Evolutionary conservation across 371 early-diverging fungal species (phyloP).

Genomic region (Circinella minor): DNA sequence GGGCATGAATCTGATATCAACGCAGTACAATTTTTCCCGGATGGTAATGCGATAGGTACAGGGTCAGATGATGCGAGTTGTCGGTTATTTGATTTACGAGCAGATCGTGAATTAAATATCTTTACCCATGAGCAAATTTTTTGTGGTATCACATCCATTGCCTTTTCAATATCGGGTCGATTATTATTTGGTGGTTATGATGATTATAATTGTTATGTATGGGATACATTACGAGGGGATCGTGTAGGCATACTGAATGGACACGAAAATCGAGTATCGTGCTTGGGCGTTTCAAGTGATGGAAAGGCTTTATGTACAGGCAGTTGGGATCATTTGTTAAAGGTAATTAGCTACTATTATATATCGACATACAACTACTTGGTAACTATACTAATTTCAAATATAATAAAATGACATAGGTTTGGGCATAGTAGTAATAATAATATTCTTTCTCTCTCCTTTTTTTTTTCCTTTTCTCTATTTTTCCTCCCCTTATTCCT

Average conservation of each 20-base stretch:
- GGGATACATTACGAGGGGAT: conserved; percentile 95
- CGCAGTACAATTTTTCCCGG: conserved; percentile 96
- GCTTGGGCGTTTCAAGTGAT: conserved; percentile 91
- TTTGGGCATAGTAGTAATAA: too few relatives aligned
- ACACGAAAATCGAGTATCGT: conserved; percentile 95
- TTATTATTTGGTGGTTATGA: conserved; percentile 97
- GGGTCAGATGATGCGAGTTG: conserved; percentile 97
- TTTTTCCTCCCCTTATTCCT: too few relatives aligned
- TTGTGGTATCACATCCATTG: conserved; percentile 95
- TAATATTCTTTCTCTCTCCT: too few relatives aligned
- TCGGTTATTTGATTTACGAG: conserved; percentile 92
- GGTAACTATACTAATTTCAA: too few relatives aligned
- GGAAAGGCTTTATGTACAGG: conserved; percentile 97
- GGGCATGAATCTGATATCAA: conserved; percentile 98
- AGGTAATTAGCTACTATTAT: conserved; percentile 48
- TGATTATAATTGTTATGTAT: conserved; percentile 96
- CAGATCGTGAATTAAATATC: conserved; percentile 93
- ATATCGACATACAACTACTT: too few relatives aligned
- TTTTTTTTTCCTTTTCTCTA: too few relatives aligned
- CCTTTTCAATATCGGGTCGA: conserved; percentile 92
- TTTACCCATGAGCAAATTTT: conserved; percentile 95
- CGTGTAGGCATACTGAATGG: conserved; percentile 90
- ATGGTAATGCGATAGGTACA: conserved; percentile 93
- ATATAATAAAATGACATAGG: too few relatives aligned
- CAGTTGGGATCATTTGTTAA: conserved; percentile 93